Conservation (phyloP, 129 eudicot species). For the Centaurea solstitialis region DNA sequence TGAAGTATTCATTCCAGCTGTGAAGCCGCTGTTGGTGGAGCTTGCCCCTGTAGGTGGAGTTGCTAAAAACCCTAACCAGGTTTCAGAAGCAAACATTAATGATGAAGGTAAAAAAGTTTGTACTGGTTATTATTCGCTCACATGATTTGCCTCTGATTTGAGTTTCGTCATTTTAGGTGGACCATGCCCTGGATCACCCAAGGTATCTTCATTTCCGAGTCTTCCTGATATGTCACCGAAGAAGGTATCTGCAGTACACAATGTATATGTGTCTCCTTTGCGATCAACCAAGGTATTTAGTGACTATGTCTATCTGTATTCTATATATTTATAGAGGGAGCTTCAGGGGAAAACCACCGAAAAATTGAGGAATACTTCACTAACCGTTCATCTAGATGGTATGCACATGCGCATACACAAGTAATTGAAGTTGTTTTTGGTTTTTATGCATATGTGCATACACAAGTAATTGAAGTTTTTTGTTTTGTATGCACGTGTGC, state of each 20-base stretch:
- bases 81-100: constrained; percentile 47
- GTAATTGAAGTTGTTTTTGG: too few relatives aligned
- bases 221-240: constrained; percentile 99
- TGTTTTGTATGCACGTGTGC: too few relatives aligned
- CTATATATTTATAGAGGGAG: background rate
- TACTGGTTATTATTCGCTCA: background rate
- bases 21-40: constrained; percentile 83
- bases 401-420: too few relatives aligned
- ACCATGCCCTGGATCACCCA: constrained; percentile 83
- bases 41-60: constrained; percentile 57
- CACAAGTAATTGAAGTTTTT: too few relatives aligned
- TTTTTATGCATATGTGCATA: too few relatives aligned
- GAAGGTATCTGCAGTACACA: constrained; percentile 87
- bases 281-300: constrained; percentile 77
- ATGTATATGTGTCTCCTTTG: constrained; percentile 92
- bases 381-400: too few relatives aligned
- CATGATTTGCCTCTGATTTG: background rate
- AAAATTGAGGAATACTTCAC: too few relatives aligned
- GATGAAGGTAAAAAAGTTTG: constrained; percentile 50
- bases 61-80: constrained; percentile 44
- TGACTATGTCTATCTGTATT: background rate
- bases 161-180: constrained; percentile 50
- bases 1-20: constrained; percentile 79
- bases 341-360: too few relatives aligned
- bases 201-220: constrained; percentile 76